Percentiles rank a stretch among this genome's conserved stretches.
Conservation (phyloP, 2,329 filamentous ascomycete species). For the Aspergillus sp. region DNA sequence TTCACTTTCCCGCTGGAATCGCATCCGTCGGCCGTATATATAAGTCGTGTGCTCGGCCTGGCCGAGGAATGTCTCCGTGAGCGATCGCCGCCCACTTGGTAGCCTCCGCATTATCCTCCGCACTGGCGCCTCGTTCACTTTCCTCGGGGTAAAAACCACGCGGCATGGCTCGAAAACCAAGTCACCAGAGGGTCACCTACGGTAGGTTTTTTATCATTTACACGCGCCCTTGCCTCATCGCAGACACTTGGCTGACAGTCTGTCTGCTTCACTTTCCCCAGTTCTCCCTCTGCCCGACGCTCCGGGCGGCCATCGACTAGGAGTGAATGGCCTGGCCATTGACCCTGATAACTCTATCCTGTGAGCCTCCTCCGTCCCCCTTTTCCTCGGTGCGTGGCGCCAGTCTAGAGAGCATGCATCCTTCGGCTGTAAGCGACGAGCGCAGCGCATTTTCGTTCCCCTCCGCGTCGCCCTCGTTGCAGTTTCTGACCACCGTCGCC, state of each 20-base stretch:
- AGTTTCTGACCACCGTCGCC: conserved; percentile 19
- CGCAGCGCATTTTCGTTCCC: background rate
- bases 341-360: conserved; percentile 80
- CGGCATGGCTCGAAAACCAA: conserved; percentile 66
- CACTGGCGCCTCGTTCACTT: conserved; percentile 17
- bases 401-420: background rate
- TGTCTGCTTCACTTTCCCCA: conserved; percentile 29
- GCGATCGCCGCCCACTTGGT: conserved; percentile 18
- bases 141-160: conserved; percentile 16
- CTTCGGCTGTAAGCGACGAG: background rate
- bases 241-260: conserved; percentile 7
- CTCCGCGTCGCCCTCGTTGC: conserved; percentile 5
- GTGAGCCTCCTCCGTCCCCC: conserved; percentile 55
- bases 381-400: background rate
- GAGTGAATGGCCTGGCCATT: conserved; percentile 90
- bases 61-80: background rate
- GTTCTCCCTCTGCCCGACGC: conserved; percentile 72
- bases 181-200: conserved; percentile 68
- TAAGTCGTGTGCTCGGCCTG: background rate
- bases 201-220: conserved; percentile 47
- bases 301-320: conserved; percentile 82
- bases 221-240: background rate
- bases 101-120: conserved; percentile 23
- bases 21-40: background rate
- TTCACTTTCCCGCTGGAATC: background rate